Percentiles rank a stretch among this genome's conserved stretches.
These are phyloP conservation scores for Talaromyces atroroseus DNA, from an alignment of 2,329 filamentous ascomycete species.

Conservation along the genomic window DNA sequence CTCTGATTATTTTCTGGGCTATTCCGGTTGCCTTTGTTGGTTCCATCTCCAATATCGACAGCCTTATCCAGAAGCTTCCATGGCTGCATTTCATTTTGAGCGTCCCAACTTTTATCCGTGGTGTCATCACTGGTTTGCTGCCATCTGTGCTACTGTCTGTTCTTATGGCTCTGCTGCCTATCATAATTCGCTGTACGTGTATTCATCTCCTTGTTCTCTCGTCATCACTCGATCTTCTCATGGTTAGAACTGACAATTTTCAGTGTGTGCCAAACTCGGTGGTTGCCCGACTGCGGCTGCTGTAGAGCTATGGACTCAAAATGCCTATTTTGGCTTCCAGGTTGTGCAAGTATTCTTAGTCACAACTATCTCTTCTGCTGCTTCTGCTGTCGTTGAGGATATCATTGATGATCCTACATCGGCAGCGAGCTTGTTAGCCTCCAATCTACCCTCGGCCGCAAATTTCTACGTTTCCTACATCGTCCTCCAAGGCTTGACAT, in stretches of 20 bases:
- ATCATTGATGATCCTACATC: constrained; percentile 59
- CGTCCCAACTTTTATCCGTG: constrained; percentile 66
- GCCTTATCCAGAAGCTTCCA: constrained; percentile 55
- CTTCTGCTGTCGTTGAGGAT: constrained; percentile 60
- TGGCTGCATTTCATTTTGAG: constrained; percentile 70
- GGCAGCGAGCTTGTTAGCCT: constrained; percentile 61
- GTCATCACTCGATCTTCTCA: no score
- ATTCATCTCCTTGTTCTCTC: not conserved
- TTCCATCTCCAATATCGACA: constrained; percentile 75
- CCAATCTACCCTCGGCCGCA: constrained; percentile 72
- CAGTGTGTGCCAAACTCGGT: constrained; percentile 69
- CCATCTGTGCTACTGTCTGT: constrained; percentile 73
- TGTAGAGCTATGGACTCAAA: constrained; percentile 84
- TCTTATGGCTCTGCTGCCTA: constrained; percentile 79
- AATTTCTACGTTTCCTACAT: constrained; percentile 98
- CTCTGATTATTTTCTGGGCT: constrained; percentile 81
- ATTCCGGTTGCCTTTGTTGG: constrained; percentile 74
- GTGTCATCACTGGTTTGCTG: constrained; percentile 77
- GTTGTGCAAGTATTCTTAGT: constrained; percentile 89
- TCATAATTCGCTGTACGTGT: constrained; percentile 66
- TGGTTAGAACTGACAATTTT: constrained; percentile 9
- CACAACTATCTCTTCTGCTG: constrained; percentile 74
- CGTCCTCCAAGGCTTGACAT: constrained; percentile 79
- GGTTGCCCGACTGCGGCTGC: constrained; percentile 75
- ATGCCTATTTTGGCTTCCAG: constrained; percentile 68